Conservation (phyloP, 2,329 filamentous ascomycete genomes). For the Aspergillus aculeatus region DNA sequence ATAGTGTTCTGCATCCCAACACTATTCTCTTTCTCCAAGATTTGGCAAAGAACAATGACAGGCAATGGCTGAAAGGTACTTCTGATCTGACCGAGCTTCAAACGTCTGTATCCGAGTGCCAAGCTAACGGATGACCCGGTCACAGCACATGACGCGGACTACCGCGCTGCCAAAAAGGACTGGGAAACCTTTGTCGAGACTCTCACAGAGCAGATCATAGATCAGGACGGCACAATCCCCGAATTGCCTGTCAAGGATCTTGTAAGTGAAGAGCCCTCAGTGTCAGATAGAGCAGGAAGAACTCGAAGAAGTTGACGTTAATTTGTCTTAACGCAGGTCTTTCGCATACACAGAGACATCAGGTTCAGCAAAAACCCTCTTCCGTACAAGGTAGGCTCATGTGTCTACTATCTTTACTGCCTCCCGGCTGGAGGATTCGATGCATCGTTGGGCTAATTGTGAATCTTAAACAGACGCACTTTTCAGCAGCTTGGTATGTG, state of each 20-base stretch:
- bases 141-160: conserved; percentile 75
- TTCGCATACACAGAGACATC: conserved; percentile 83
- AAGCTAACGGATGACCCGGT: conserved; percentile 10
- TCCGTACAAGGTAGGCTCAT: conserved; percentile 72
- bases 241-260: conserved; percentile 84
- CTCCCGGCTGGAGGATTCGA: background rate
- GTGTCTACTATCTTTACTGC: background rate
- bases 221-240: conserved; percentile 76
- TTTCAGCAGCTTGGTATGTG: conserved; percentile 72
- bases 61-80: conserved; percentile 63
- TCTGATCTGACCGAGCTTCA: background rate
- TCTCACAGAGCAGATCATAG: conserved; percentile 67
- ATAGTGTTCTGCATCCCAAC: conserved; percentile 62
- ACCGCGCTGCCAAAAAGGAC: conserved; percentile 73
- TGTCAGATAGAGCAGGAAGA: background rate
- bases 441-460: conserved; percentile 19
- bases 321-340: conserved; percentile 52
- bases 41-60: conserved; percentile 60
- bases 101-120: background rate
- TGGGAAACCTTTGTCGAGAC: conserved; percentile 76
- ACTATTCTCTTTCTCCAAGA: conserved; percentile 62
- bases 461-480: conserved; percentile 61
- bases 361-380: conserved; percentile 81
- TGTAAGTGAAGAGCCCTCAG: conserved; percentile 41
- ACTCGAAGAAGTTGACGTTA: conserved; percentile 8